phyloP scores from a whole-genome alignment of 805 yeast species.

The Myxozyma udenii region DNA sequence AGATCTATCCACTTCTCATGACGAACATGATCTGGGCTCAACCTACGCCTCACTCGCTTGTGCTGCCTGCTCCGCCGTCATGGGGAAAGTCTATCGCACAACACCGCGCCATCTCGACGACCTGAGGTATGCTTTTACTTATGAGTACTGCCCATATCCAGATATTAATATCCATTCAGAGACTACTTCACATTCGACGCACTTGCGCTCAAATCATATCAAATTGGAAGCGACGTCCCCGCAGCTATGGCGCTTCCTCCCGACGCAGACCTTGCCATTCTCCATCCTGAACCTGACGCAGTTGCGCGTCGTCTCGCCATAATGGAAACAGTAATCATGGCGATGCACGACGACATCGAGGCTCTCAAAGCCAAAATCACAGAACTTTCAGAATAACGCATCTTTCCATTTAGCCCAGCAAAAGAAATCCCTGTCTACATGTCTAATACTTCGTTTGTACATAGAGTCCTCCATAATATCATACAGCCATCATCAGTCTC shows the following conservation, averaged over 20 bases:
- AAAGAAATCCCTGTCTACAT: too few species aligned
- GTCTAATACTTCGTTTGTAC: not conserved
- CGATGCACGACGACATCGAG: constrained; percentile 29
- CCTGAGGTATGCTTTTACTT: constrained; percentile 19
- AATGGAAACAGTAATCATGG: constrained; percentile 31
- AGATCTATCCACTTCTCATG: constrained; percentile 17
- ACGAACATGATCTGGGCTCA: constrained; percentile 30
- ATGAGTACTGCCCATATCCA: not conserved
- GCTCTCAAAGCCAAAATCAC: constrained; percentile 10
- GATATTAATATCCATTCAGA: not conserved
- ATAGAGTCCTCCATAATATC: not conserved
- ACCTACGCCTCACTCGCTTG: constrained; percentile 31
- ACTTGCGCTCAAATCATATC: constrained; percentile 29
- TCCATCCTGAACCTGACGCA: constrained; percentile 25
- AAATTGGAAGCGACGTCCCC: constrained; percentile 28
- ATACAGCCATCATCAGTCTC: not conserved
- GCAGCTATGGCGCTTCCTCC: constrained; percentile 16
- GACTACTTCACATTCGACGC: constrained; percentile 33
- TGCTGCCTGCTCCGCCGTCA: constrained; percentile 21
- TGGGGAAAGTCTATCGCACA: constrained; percentile 33
- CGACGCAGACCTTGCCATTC: constrained; percentile 21
- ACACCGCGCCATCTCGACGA: constrained; percentile 34
- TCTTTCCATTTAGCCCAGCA: too few species aligned
- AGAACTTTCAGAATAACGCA: not conserved
- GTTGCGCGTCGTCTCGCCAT: constrained; percentile 27